Percentiles rank a stretch among this genome's conserved stretches.
phyloP scores from a whole-genome alignment of 2,329 filamentous ascomycete species.

The Nakataea oryzae region DNA sequence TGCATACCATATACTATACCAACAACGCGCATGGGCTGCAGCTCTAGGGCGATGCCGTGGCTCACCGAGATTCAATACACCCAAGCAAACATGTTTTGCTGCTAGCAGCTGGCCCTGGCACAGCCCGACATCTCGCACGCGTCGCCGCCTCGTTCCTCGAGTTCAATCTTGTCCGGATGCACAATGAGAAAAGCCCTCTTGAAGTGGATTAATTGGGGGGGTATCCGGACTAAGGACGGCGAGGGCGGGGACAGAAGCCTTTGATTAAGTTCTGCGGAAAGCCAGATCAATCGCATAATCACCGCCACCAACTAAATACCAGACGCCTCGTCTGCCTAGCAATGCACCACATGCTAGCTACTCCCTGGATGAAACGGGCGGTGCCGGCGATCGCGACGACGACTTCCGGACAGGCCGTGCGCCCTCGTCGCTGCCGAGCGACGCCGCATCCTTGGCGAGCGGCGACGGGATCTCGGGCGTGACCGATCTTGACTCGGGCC shows the following conservation, averaged over 20 bases:
- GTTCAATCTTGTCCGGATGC: background rate
- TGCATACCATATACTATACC: too few species aligned
- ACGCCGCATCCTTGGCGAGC: conserved; percentile 26
- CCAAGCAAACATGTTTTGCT: too few species aligned
- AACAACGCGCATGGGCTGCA: too few species aligned
- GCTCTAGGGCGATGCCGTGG: too few species aligned
- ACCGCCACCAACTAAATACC: background rate
- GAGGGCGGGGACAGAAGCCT: background rate
- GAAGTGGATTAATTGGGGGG: background rate
- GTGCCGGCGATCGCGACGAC: background rate
- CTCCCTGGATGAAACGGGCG: background rate
- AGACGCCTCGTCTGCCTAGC: background rate
- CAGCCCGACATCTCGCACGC: too few species aligned
- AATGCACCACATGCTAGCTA: background rate
- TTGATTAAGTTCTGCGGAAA: background rate
- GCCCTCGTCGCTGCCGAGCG: background rate
- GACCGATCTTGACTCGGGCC: conserved; percentile 39
- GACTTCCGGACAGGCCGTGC: background rate
- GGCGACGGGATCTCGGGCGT: conserved; percentile 46
- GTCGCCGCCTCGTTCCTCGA: background rate
- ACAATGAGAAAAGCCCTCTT: too few species aligned
- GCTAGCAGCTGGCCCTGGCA: too few species aligned
- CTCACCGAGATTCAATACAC: too few species aligned
- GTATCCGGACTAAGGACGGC: background rate
- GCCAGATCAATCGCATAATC: background rate